Percentiles rank a stretch among this genome's conserved stretches.
Evolutionary conservation across 805 yeast genomes (phyloP).

Genomic region (Wickerhamiella nectarea): DNA sequence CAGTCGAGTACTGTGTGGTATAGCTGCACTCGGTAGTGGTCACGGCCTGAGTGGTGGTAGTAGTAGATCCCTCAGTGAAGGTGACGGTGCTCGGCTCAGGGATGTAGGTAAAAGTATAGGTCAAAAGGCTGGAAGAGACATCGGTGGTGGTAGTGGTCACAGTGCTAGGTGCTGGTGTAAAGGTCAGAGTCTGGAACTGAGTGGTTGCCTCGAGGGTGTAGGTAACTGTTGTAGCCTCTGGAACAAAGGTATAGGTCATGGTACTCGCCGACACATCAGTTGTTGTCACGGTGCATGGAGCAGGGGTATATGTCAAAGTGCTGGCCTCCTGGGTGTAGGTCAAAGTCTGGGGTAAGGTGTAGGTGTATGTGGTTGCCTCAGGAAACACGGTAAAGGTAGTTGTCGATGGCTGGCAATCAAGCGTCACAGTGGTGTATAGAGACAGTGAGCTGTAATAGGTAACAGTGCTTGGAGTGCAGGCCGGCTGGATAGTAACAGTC

Average conservation of each 20-base stretch:
- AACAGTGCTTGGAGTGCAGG: constrained; percentile 3
- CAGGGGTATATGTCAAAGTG: neutral
- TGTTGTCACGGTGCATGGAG: neutral
- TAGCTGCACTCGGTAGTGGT: neutral
- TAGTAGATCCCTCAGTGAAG: constrained; percentile 2
- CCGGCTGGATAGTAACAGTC: constrained; percentile 6
- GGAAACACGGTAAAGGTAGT: constrained; percentile 3
- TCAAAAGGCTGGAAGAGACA: neutral
- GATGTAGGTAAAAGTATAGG: neutral
- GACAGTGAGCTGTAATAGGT: neutral
- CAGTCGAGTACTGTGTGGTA: neutral
- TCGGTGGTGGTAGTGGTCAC: neutral
- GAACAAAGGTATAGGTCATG: neutral
- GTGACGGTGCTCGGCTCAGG: constrained; percentile 1
- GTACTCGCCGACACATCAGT: neutral
- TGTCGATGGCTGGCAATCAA: constrained; percentile 2
- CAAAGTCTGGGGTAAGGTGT: neutral
- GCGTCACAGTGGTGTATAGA: constrained; percentile 4
- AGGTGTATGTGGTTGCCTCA: constrained; percentile 3
- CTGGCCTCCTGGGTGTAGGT: constrained; percentile 1
- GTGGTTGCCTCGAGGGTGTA: neutral
- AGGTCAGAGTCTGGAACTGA: neutral
- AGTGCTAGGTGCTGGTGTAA: neutral
- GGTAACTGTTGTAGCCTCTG: neutral
- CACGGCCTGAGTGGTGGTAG: constrained; percentile 2